Evolutionary conservation across 1,284 basidiomycete genomes (phyloP), one percentile per base, ranked within the genome.

Genomic region (Trametes polyzona): DNA sequence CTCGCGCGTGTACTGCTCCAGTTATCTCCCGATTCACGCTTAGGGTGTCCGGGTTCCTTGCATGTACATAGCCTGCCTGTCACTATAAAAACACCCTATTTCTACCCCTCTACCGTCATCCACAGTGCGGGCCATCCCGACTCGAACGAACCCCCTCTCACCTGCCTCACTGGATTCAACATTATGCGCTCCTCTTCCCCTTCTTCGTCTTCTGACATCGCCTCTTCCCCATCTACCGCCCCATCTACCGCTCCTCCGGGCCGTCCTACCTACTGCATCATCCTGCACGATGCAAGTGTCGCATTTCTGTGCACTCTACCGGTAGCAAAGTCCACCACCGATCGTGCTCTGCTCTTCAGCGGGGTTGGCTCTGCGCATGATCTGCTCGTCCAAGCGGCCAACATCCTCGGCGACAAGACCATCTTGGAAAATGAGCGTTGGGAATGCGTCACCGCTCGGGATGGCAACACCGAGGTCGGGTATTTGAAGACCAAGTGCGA

Each of bases 211-310:
- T 60, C 63, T 14, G 57, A 58, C 17, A 36, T 47, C 37, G 46
- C 48, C 42, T 49, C 63, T 9, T 27, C 62, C 14, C 52, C 56
- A 1, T 58, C 63, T 5, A 61, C 62, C 0, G 62, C 65, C 1
- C 59, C 63, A 29, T 69, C 69, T 4, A 67, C 67, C 21, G 64
- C 66, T 21, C 69, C 65, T 16, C 58, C 66, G 3, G 59, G 47
- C 10, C 52, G 40, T 9, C 41, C 48, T 19, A 53, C 47, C 6
- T 61, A 66, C 53, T 66, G 56, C 57, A 53, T 69, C 14, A 32
- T 69, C 26, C 44, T 61, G n/a, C 64, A 66, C 26, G 33, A 57
- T 19, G 55, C 65, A 3, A 53, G 52, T 24, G 23, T 54, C 1
- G 44, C 59, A 1, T 65, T 68, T 49, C 56, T 70, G 48, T 42